Evolutionary conservation across 1,284 basidiomycete genomes (phyloP).

Genomic region (Rhodofomes roseus): DNA sequence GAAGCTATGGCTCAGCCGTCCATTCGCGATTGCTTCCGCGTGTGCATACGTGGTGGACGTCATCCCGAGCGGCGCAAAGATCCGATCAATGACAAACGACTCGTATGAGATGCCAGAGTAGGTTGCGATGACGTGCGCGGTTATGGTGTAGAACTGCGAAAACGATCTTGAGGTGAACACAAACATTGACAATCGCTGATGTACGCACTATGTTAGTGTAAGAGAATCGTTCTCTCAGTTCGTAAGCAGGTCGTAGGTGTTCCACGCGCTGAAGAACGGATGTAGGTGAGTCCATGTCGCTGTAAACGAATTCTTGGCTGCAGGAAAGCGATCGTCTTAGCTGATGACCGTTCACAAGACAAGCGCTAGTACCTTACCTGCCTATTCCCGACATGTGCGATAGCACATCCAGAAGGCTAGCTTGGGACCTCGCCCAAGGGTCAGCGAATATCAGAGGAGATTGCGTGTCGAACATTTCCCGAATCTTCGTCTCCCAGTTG

Average conservation of each 20-base stretch:
- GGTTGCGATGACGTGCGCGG: slow-evolving; percentile 29
- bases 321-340: not conserved
- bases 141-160: slow-evolving; percentile 14
- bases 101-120: slow-evolving; percentile 30
- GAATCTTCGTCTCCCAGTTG: slow-evolving; percentile 33
- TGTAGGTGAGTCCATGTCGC: slow-evolving; percentile 21
- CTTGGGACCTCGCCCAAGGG: slow-evolving; percentile 29
- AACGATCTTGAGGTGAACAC: not conserved
- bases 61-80: slow-evolving; percentile 32
- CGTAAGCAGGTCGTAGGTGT: slow-evolving; percentile 32
- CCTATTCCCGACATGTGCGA: slow-evolving; percentile 20
- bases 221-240: slow-evolving; percentile 35
- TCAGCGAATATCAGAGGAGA: slow-evolving; percentile 32
- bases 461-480: slow-evolving; percentile 33
- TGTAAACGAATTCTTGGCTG: slow-evolving; percentile 33
- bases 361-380: slow-evolving; percentile 6
- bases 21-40: slow-evolving; percentile 25
- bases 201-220: slow-evolving; percentile 37
- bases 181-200: not conserved
- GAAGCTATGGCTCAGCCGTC: slow-evolving; percentile 31
- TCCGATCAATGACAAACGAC: slow-evolving; percentile 23
- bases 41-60: slow-evolving; percentile 32
- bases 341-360: too few species aligned
- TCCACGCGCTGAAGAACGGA: slow-evolving; percentile 28
- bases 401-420: slow-evolving; percentile 35